A percentile compares a stretch with the other conserved stretches of the same genome.
phyloP scores from a whole-genome alignment of 1,139 yeast species.

The Taphrina populina region DNA sequence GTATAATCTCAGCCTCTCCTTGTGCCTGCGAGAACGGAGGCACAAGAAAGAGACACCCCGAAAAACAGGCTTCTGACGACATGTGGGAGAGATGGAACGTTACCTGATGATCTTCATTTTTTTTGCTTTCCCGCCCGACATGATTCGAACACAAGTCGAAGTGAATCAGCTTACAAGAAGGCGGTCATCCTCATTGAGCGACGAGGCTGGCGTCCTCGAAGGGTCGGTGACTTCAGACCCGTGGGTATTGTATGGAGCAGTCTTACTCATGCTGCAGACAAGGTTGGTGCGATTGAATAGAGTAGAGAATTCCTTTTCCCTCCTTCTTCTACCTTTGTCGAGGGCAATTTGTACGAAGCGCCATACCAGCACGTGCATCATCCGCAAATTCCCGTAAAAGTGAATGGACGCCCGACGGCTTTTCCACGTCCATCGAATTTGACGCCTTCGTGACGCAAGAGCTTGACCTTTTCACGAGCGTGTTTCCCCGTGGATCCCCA shows the following conservation, averaged over 20 bases:
- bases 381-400: neutral
- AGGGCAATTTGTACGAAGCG: no score
- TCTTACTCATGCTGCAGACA: constrained; percentile 1
- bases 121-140: constrained; percentile 9
- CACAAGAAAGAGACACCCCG: constrained; percentile 18
- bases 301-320: no score
- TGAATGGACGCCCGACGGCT: constrained; percentile 12
- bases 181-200: constrained; percentile 26
- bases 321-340: no score
- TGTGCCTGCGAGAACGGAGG: neutral
- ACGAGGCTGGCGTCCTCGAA: constrained; percentile 12
- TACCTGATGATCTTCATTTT: constrained; percentile 26
- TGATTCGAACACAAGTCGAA: no score
- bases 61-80: constrained; percentile 27
- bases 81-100: constrained; percentile 17
- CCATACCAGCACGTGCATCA: no score
- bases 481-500: constrained; percentile 38
- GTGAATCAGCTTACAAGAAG: constrained; percentile 30
- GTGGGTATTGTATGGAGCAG: constrained; percentile 5
- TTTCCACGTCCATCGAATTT: constrained; percentile 17
- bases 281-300: no score
- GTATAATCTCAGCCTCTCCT: constrained; percentile 33
- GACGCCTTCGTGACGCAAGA: constrained; percentile 10
- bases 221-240: constrained; percentile 17
- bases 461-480: neutral